These are phyloP conservation scores for Colletotrichum lentis DNA, from an alignment of 2,329 filamentous ascomycete genomes.

Conservation along the genomic window DNA sequence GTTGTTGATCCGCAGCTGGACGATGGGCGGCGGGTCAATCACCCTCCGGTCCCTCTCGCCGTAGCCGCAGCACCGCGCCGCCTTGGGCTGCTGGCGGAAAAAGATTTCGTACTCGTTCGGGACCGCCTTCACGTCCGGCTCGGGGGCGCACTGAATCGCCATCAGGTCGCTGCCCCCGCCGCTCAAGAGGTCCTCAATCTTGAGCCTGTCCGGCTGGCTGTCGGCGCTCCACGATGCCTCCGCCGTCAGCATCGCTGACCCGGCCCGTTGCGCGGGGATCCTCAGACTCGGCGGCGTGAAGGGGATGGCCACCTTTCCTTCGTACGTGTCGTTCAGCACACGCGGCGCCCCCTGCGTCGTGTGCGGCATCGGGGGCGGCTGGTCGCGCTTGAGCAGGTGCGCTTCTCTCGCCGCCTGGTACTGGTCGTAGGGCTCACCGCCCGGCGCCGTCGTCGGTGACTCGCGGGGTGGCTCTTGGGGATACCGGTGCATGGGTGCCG, in stretches of 20 bases:
- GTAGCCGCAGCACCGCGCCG: conserved; percentile 82
- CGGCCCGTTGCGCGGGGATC: conserved; percentile 22
- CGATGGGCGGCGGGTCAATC: conserved; percentile 84
- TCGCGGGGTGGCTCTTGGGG: conserved; percentile 14
- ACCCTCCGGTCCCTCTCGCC: conserved; percentile 83
- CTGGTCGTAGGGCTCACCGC: conserved; percentile 20
- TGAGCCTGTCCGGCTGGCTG: conserved; percentile 38
- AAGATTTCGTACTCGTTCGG: conserved; percentile 56
- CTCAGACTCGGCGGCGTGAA: conserved; percentile 30
- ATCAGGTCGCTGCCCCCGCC: conserved; percentile 1
- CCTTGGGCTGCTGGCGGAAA: conserved; percentile 80
- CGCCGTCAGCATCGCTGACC: background rate
- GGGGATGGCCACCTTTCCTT: conserved; percentile 37
- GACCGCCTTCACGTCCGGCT: background rate
- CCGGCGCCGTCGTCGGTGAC: background rate
- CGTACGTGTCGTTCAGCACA: conserved; percentile 32
- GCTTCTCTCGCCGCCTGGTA: conserved; percentile 28
- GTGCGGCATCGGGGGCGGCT: conserved; percentile 19
- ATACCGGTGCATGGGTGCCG: conserved; percentile 19
- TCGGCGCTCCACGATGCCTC: conserved; percentile 16
- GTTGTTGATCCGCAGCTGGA: conserved; percentile 74
- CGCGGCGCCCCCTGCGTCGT: conserved; percentile 20
- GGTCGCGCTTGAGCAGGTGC: conserved; percentile 27
- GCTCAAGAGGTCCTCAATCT: conserved; percentile 40
- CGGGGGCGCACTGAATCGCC: background rate